Base-by-base conservation (phyloP, 768 basidiomycete species). In the Collybia nuda region DNA sequence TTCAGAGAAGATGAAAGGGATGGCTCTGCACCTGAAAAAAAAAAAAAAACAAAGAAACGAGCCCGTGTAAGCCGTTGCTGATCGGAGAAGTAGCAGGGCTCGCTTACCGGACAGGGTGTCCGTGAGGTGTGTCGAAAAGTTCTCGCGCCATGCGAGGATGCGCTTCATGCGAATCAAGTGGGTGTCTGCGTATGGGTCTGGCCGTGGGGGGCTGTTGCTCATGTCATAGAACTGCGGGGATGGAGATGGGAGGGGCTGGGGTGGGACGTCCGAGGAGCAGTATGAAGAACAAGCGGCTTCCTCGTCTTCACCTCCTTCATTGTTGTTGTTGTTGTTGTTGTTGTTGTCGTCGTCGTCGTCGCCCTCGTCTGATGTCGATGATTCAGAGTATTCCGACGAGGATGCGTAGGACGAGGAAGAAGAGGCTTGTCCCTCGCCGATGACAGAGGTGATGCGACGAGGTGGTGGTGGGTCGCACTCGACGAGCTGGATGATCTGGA, bases 401-500 rank as follows among this genome's bases (percentile, higher is more conserved):
- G 69, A 78, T 6, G 72, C 70, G 26, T 67, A 67, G 24, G 24
- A 26, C 24, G 7, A 32, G 9, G 32, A 32, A 17, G 69, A 71
- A 48, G 67, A 73, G 1, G 75, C 66, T 18, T 67, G 62, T 29
- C 62, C 67, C 58, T 58, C 66, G 61, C 61, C 55, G 38, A 71
- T 64, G 50, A 68, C 68, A 53, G 67, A 77, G 41, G 70, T 64
- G 39, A 75, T 67, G 43, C 59, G 69, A 36, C 73, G 68, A 11
- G 75, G 77, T 2, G 85, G 81, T 0, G 86, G 85, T 1, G 86
- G 76, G 0, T 80, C 64, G 6, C 77, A 82, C 60, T 89, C 87
- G 44, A 82, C 81, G 66, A 89, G 86, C 69, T 88, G 81, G 45
- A 90, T 89, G 70, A 88, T 82, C 63, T 84, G 79, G 18, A 82